Evolutionary conservation across 2,329 filamentous ascomycete species (phyloP), one percentile per base, ranked within the genome.

Genomic region (Cercospora nicotianae): DNA sequence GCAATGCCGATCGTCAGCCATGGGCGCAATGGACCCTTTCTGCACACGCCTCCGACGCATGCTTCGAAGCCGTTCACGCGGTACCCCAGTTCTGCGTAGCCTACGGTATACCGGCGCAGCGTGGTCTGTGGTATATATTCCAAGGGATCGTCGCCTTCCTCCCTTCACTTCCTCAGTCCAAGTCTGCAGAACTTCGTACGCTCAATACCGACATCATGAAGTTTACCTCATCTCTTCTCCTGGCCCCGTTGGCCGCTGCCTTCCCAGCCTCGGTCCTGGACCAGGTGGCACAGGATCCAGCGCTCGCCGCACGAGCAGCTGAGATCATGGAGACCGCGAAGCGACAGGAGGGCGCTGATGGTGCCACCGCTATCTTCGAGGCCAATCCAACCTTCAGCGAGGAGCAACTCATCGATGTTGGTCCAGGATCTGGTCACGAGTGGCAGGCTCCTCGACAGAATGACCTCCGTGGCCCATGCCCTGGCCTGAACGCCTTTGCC

Each of bases 391-490:
- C 67, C 0, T 78, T 78, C 63, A 70, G 77, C 67, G 68, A 66
- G 9, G 60, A 70, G 20, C 77, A 78, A 39, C 71, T 68, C 64
- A 70, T 75, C 65, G 69, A 75, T 58, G 72, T 77, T n/a, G 67
- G 60, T 48, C 69, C 65, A 33, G 59, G 69, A 33, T 75, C 75
- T 57, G 67, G 69, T 4, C 72, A 78, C 55, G 75, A 73, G 18
- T 78, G 72, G 51, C 63, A 68, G 16, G 70, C 77, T 53, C 77
- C 77, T 18, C 72, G 73, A 2, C 59, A 63, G n/a, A 72, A 70
- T 6, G 77, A 78, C 53, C 70, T 76, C 23, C 66, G 77, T 55
- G 77, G 77, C 13, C 73, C 74, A 28, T 79, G 77, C 59, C 77
- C 77, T n/a, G 77, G 77, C 53, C 53, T 33, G 33, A 65, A 77